Base-by-base conservation (phyloP, 768 basidiomycete genomes). In the Leccinum rimulosum region DNA sequence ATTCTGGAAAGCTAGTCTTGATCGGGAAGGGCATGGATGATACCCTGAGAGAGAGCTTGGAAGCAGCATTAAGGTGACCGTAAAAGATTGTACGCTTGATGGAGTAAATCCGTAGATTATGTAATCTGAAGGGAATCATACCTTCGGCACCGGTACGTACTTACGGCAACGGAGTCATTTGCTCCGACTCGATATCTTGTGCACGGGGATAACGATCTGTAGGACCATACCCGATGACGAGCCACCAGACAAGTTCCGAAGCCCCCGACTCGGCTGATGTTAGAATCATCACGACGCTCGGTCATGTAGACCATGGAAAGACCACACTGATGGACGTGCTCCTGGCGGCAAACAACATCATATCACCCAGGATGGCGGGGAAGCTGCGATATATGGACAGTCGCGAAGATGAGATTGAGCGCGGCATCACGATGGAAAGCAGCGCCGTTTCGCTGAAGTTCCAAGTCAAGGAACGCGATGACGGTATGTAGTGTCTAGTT, bases 371-470 rank as follows among this genome's bases (percentile, higher is more conserved):
- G 55, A 91, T 98, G 87, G 96, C 95, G 2, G 97, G 97, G 10
- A 98, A 97, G 72, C 87, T 98, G 74, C 81, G 97, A 55, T 99
- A 96, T 72, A 79, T 98, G 55, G 97, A 99, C 70, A 93, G 89
- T 59, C 81, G 97, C 64, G 95, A 98, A 70, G 97, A 98, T 67
- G 97, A 99, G 69, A 95, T 98, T 67, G 89, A 98, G 74, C 79
- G 97, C 52, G 97, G 97, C 3, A 99, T 99, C 61, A 98, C 97
- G 0, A 98, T 99, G 97, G 95, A 99, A 75, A 93, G 92, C 63
- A 95, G 92, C 71, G 95, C 97, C 0, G 89, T 98, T 6, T 94
- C 91, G 4, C 77, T 98, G 55, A 83, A 85, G 61, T 99, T 97
- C 68, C 88, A 91, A 62, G 91, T 93, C 57, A 80, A 85, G 75